phyloP scores from a whole-genome alignment of 1,139 yeast species.

The Hemisphaericaspora lyxosophila region DNA sequence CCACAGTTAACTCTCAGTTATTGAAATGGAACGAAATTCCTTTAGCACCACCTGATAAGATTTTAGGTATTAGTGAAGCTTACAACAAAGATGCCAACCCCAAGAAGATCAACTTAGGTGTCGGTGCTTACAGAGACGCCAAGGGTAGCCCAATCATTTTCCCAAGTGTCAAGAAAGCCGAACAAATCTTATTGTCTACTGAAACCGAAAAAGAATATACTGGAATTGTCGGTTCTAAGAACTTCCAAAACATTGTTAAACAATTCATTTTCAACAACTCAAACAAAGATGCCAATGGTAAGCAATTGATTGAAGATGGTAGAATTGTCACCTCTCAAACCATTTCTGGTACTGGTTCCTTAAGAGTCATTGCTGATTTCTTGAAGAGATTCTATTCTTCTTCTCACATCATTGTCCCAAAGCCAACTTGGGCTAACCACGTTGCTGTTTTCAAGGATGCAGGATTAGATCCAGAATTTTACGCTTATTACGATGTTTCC shows the following conservation, averaged over 20 bases:
- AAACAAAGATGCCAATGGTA: slow-evolving; percentile 48
- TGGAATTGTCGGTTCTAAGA: slow-evolving; percentile 52
- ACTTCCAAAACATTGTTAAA: slow-evolving; percentile 49
- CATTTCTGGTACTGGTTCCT: slow-evolving; percentile 60
- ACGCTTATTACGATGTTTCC: slow-evolving; percentile 53
- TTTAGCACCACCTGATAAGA: slow-evolving; percentile 73
- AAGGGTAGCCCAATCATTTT: slow-evolving; percentile 48
- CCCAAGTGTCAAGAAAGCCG: slow-evolving; percentile 51
- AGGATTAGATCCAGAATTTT: slow-evolving; percentile 43
- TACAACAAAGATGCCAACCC: slow-evolving; percentile 41
- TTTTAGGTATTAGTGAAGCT: slow-evolving; percentile 65
- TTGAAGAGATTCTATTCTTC: slow-evolving; percentile 46
- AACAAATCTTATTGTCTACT: slow-evolving; percentile 34
- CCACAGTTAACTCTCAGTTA: slow-evolving; percentile 9
- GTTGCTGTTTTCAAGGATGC: slow-evolving; percentile 55
- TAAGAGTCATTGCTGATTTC: slow-evolving; percentile 57
- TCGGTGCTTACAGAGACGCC: slow-evolving; percentile 52
- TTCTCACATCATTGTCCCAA: slow-evolving; percentile 55
- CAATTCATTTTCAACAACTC: slow-evolving; percentile 52
- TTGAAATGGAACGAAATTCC: slow-evolving; percentile 44
- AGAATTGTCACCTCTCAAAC: slow-evolving; percentile 58
- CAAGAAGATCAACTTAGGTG: slow-evolving; percentile 49
- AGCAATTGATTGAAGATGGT: slow-evolving; percentile 44
- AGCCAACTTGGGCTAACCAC: slow-evolving; percentile 80
- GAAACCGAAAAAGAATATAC: slow-evolving; percentile 60